These are phyloP conservation scores for Myxozyma mucilagina DNA, from an alignment of 805 yeast genomes.

Conservation along the genomic window DNA sequence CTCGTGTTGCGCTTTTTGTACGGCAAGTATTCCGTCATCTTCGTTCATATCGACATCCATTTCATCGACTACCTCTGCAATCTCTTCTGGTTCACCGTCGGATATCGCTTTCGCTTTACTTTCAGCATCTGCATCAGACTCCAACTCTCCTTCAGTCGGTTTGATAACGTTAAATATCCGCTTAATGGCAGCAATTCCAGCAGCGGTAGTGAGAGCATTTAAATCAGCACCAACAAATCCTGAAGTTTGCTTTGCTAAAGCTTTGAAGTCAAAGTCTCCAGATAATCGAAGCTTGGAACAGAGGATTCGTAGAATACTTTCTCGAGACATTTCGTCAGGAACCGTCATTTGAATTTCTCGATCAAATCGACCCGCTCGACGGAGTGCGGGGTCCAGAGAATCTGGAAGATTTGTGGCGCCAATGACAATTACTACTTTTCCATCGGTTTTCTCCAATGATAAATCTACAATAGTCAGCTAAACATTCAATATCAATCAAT, in stretches of 20 bases:
- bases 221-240: conserved; percentile 98
- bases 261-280: conserved; percentile 65
- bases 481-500: background rate
- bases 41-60: conserved; percentile 43
- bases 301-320: conserved; percentile 55
- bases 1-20: conserved; percentile 21
- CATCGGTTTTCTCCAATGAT: conserved; percentile 81
- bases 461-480: conserved; percentile 39
- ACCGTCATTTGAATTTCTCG: conserved; percentile 91
- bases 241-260: conserved; percentile 88
- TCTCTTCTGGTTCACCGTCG: background rate
- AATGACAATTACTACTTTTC: conserved; percentile 87
- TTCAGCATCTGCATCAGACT: conserved; percentile 1
- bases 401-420: conserved; percentile 99
- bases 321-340: conserved; percentile 84
- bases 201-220: conserved; percentile 87
- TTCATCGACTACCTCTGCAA: conserved; percentile 28
- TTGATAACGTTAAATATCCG: conserved; percentile 67
- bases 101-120: background rate
- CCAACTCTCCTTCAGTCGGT: conserved; percentile 43
- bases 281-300: conserved; percentile 63
- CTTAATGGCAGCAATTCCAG: conserved; percentile 91
- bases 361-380: conserved; percentile 97
- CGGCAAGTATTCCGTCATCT: conserved; percentile 36
- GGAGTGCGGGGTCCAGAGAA: conserved; percentile 86